A percentile compares a stretch with the other conserved stretches of the same genome.
These are phyloP conservation scores for Bassia scoparia DNA, from an alignment of 148 eudicot genomes.

Conservation along the genomic window DNA sequence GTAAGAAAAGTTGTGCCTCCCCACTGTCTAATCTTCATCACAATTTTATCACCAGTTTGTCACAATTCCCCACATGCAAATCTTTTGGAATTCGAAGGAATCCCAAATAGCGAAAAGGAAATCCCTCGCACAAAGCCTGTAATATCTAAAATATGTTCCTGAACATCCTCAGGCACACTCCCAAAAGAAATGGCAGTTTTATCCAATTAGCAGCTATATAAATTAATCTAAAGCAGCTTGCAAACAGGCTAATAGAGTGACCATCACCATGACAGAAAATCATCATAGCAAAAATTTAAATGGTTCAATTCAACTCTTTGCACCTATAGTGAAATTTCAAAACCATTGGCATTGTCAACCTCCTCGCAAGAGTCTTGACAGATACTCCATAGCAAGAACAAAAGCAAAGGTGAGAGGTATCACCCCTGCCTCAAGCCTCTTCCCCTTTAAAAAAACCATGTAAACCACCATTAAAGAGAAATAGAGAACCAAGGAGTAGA, in stretches of 20 bases:
- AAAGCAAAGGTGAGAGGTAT: background rate
- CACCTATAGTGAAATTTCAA: too few species aligned
- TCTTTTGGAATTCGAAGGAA: background rate
- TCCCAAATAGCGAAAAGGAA: background rate
- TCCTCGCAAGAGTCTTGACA: background rate
- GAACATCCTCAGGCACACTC: background rate
- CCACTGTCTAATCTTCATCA: background rate
- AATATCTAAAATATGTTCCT: background rate
- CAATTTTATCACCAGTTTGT: background rate
- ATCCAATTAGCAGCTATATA: background rate
- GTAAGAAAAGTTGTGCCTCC: background rate
- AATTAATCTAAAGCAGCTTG: background rate
- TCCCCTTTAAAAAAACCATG: background rate
- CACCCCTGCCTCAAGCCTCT: background rate
- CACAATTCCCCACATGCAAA: background rate
- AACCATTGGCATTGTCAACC: background rate
- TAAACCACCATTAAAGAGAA: background rate
- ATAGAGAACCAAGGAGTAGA: background rate
- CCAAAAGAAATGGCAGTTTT: background rate
- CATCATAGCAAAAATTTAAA: background rate
- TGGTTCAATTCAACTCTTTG: background rate
- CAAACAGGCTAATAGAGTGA: background rate
- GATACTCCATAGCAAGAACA: background rate
- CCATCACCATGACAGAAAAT: background rate
- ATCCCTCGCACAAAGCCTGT: background rate